Percentiles rank a stretch among this genome's conserved stretches.
phyloP scores from a whole-genome alignment of 2,329 filamentous ascomycete species.

The Fusarium anthophilum region DNA sequence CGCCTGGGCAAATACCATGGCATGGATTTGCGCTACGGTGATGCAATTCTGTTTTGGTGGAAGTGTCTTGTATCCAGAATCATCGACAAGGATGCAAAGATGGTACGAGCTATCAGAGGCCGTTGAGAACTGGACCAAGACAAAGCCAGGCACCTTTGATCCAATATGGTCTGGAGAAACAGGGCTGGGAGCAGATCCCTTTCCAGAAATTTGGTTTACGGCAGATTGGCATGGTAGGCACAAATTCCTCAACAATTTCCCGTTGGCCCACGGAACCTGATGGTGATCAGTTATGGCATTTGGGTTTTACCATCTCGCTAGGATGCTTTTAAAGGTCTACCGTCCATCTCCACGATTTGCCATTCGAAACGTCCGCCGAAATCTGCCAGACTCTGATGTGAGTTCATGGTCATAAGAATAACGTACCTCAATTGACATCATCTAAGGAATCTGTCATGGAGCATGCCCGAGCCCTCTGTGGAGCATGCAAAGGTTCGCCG shows the following conservation, averaged over 20 bases:
- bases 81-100: background rate
- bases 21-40: conserved; percentile 32
- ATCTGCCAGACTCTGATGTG: background rate
- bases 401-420: background rate
- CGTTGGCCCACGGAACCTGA: background rate
- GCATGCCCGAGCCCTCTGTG: conserved; percentile 5
- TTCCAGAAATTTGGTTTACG: conserved; percentile 7
- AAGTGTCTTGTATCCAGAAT: background rate
- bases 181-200: background rate
- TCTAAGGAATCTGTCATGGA: background rate
- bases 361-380: background rate
- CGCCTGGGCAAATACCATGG: conserved; percentile 33
- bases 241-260: background rate
- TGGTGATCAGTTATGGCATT: background rate
- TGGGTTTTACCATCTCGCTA: conserved; percentile 2
- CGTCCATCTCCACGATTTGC: conserved; percentile 6
- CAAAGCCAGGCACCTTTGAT: background rate
- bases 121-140: conserved; percentile 2
- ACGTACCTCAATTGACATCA: background rate
- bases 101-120: conserved; percentile 8
- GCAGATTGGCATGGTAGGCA: conserved; percentile 11
- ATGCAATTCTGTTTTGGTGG: conserved; percentile 23
- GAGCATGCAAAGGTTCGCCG: conserved; percentile 1
- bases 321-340: conserved; percentile 1
- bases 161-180: background rate